Percentiles rank a stretch among this genome's conserved stretches.
Conservation (phyloP, 2,329 filamentous ascomycete genomes). For the Paecilomyces sp. region DNA sequence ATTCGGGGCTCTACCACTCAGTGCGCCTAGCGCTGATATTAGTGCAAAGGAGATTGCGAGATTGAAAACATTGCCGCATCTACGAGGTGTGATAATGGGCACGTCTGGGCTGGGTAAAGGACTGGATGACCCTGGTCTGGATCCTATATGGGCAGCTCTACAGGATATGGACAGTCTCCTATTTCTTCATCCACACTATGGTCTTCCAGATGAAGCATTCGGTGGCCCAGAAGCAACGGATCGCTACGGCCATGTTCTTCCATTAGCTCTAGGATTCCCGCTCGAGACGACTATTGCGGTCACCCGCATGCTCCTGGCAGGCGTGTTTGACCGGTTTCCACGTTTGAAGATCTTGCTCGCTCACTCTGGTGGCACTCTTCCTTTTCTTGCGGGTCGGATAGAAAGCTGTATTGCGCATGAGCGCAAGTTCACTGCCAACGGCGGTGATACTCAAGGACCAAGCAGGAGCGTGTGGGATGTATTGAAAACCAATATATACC, state of each 20-base stretch:
- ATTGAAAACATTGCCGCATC: constrained; percentile 55
- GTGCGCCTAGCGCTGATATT: constrained; percentile 56
- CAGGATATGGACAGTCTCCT: constrained; percentile 59
- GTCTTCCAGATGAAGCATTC: constrained; percentile 72
- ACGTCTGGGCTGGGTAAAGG: constrained; percentile 74
- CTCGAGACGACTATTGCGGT: constrained; percentile 91
- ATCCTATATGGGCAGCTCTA: constrained; percentile 65
- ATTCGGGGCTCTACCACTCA: constrained; percentile 75
- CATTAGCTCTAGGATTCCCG: constrained; percentile 79
- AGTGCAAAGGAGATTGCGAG: constrained; percentile 56
- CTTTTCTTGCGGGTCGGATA: constrained; percentile 80
- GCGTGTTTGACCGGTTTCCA: constrained; percentile 71
- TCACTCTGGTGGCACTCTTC: constrained; percentile 81
- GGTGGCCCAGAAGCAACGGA: constrained; percentile 65
- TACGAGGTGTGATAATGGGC: constrained; percentile 81
- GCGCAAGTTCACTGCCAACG: constrained; percentile 61
- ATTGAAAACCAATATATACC: constrained; percentile 68
- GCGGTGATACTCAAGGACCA: constrained; percentile 54
- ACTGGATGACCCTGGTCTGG: constrained; percentile 67
- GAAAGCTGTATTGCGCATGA: constrained; percentile 85
- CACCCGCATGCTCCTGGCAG: constrained; percentile 76
- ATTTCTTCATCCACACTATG: constrained; percentile 90
- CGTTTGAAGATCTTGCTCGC: constrained; percentile 69
- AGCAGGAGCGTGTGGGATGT: constrained; percentile 56
- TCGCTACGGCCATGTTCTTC: constrained; percentile 78